Evolutionary conservation across 164 flowering plant species (phyloP).

Genomic region (Vitis rotundifolia): DNA sequence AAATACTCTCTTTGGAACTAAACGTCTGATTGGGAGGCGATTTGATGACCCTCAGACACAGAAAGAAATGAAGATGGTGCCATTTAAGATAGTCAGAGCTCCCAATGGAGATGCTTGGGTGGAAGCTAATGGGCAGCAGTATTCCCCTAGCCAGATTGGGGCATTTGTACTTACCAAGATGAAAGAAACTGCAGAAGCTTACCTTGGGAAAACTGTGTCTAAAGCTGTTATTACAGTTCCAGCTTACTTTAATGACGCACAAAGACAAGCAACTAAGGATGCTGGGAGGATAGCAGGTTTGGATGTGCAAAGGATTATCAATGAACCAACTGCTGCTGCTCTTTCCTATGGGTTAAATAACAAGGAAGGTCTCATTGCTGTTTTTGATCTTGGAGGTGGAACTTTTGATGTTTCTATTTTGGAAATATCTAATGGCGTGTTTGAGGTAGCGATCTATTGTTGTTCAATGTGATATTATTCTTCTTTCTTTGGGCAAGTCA

Average conservation of each 20-base stretch:
- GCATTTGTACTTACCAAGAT: conserved; percentile 70
- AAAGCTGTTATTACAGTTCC: conserved; percentile 75
- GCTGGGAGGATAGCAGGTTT: conserved; percentile 75
- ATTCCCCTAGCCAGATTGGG: conserved; percentile 75
- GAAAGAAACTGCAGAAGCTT: conserved; percentile 77
- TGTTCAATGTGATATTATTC: neutral
- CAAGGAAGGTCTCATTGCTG: conserved; percentile 72
- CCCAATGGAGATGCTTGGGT: conserved; percentile 85
- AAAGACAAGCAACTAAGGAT: conserved; percentile 78
- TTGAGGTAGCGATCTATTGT: conserved; percentile 42
- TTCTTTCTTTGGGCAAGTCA: neutral
- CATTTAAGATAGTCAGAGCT: conserved; percentile 66
- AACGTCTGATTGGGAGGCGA: conserved; percentile 63
- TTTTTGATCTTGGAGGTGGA: conserved; percentile 80
- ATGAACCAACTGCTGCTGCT: conserved; percentile 83
- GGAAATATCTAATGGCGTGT: conserved; percentile 72
- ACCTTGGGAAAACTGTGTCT: conserved; percentile 55
- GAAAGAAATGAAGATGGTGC: conserved; percentile 78
- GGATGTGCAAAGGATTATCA: conserved; percentile 70
- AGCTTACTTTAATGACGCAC: conserved; percentile 77
- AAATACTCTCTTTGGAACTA: conserved; percentile 61
- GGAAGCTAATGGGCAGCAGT: conserved; percentile 63
- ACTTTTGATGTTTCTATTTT: conserved; percentile 78
- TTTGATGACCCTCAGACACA: conserved; percentile 70
- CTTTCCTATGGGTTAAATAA: conserved; percentile 70